Evolutionary conservation across 192 early-diverging fungal species (phyloP).

Genomic region (Coemansia sp.): DNA sequence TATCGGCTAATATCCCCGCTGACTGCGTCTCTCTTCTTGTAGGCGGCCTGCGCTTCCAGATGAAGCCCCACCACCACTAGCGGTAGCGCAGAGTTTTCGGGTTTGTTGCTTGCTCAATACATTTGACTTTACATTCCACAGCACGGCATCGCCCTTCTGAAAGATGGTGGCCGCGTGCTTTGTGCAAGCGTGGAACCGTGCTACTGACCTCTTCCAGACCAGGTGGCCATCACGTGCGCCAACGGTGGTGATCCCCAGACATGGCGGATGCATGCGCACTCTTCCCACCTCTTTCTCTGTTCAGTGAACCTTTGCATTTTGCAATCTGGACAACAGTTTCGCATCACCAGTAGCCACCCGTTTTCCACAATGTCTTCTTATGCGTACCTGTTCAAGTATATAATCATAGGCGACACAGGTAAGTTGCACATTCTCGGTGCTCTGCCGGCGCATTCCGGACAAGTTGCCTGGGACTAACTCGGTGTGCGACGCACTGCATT

Average conservation of each 20-base stretch:
- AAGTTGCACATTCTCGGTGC: slow-evolving; percentile 2
- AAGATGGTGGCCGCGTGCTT: too few species aligned
- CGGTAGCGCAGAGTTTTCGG: background rate
- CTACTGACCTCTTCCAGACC: too few species aligned
- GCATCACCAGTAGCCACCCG: background rate
- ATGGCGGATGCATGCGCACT: too few species aligned
- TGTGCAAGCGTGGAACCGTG: too few species aligned
- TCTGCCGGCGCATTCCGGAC: background rate
- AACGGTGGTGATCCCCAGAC: too few species aligned
- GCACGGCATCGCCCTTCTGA: background rate
- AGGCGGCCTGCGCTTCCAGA: slow-evolving; percentile 78
- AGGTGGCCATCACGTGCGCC: slow-evolving; percentile 19
- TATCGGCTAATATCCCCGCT: background rate
- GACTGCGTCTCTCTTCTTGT: background rate
- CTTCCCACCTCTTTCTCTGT: background rate
- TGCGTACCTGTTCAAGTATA: slow-evolving; percentile 63
- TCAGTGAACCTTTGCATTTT: background rate
- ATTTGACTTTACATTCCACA: background rate
- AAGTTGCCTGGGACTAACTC: background rate
- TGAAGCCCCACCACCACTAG: slow-evolving; percentile 67
- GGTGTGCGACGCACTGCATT: background rate
- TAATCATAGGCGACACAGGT: slow-evolving; percentile 79
- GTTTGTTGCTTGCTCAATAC: background rate
- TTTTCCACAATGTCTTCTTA: slow-evolving; percentile 38
- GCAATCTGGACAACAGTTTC: background rate